phyloP scores from a whole-genome alignment of 2,329 filamentous ascomycete species.

The Leptographium wingfieldii region DNA sequence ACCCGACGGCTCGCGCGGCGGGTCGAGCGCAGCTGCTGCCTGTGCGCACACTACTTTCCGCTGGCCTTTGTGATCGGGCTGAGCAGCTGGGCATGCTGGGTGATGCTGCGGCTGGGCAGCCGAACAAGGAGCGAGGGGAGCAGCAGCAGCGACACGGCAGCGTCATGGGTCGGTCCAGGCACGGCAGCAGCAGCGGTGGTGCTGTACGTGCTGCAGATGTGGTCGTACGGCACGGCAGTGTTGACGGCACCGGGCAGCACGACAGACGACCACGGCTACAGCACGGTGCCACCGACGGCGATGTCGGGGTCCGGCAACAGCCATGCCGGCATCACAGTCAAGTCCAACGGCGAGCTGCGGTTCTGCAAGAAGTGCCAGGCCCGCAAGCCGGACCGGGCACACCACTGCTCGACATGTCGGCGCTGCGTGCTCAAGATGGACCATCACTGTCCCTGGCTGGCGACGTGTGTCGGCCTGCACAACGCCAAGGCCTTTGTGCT shows the following conservation, averaged over 20 bases:
- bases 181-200: conserved; percentile 50
- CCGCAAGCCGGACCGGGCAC: conserved; percentile 86
- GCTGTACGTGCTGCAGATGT: conserved; percentile 70
- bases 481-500: conserved; percentile 96
- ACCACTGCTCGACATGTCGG: conserved; percentile 92
- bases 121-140: conserved; percentile 22
- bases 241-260: conserved; percentile 79
- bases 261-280: conserved; percentile 57
- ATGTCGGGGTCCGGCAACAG: conserved; percentile 32
- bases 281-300: conserved; percentile 55
- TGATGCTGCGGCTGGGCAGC: conserved; percentile 64
- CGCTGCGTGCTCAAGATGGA: conserved; percentile 99
- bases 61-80: conserved; percentile 77
- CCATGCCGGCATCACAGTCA: conserved; percentile 57
- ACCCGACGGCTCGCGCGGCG: conserved; percentile 52
- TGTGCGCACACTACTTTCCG: conserved; percentile 69
- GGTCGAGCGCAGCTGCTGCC: conserved; percentile 74
- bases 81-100: conserved; percentile 90
- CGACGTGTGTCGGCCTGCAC: conserved; percentile 81
- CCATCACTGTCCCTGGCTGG: conserved; percentile 96
- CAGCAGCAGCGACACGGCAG: not conserved
- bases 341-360: conserved; percentile 71
- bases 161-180: conserved; percentile 7
- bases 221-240: conserved; percentile 83
- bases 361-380: conserved; percentile 98